Evolutionary conservation across 371 early-diverging fungal species (phyloP), one percentile per base, ranked within the genome.

Genomic region (Mortierella polycephala): DNA sequence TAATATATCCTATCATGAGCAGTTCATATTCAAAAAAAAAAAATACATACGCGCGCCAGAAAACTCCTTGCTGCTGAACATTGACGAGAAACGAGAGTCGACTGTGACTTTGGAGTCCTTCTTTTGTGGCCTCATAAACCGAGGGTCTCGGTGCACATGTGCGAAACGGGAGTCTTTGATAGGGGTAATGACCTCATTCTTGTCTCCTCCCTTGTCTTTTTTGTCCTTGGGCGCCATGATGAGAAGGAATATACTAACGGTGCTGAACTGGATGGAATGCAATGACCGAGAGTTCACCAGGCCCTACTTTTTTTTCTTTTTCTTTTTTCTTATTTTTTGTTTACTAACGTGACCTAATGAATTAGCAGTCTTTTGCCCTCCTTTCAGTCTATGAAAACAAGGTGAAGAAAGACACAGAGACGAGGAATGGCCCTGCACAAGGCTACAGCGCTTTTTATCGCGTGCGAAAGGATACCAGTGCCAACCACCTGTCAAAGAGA

Each of bases 91-190:
- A 60, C 98, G 93, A 58, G 88, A 84, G 86, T 98, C 99, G 45
- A 98, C 88, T n/a, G 88, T 87, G 60, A 98, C 90, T 82, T 97
- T 97, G 66, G 85, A 81, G 57, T 91, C 91, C 74, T 89, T 88
- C 84, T 92, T 93, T 71, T 91, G 91, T 30, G 96, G 92, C 68
- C 91, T 83, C 64, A 84, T 67, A 81, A 98, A 98, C 12, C 97
- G 91, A 62, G 97, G 96, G 84, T 98, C 97, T 52, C 89, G 80
- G 70, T 94, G 93, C 14, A 96, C 90, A 71, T 89, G 90, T 0
- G 88, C 69, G 75, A 98, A 98, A 58, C 98, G 92, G 47, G 92
- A 74, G 83, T 98, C 98, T 16, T 81, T 79, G 7, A 88, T 90
- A 18, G 60, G 86, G 71, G 59, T 23, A 2, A 46, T n/a, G 23